A percentile compares a stretch with the other conserved stretches of the same genome.
Evolutionary conservation across 495 filamentous ascomycete genomes (phyloP).

Genomic region (Penicillium desertorum): DNA sequence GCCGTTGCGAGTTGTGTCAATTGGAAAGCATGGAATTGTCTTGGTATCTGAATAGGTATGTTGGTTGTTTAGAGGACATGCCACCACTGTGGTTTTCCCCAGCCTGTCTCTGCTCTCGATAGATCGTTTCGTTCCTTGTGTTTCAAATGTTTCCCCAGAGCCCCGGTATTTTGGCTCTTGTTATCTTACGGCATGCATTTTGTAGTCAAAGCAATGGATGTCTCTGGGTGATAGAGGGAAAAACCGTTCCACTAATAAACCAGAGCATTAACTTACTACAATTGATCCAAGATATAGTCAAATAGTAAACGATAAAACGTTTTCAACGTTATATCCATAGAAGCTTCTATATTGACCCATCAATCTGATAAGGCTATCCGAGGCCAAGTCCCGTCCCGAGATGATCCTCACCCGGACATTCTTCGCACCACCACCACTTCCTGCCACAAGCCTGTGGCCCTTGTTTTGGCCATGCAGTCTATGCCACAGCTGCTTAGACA

Average conservation of each 20-base stretch:
- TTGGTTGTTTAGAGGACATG: too few species aligned
- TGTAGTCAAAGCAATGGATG: not conserved
- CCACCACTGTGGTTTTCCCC: too few species aligned
- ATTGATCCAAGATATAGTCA: not conserved
- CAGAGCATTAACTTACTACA: not conserved
- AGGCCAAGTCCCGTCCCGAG: slow-evolving; percentile 16
- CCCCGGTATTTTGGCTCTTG: too few species aligned
- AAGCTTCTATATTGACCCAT: not conserved
- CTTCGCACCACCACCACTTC: slow-evolving; percentile 12
- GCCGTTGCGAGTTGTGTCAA: too few species aligned
- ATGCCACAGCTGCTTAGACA: slow-evolving; percentile 45
- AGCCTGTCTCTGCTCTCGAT: too few species aligned
- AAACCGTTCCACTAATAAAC: not conserved
- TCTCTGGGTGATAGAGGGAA: not conserved
- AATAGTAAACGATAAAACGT: not conserved
- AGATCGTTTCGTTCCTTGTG: too few species aligned
- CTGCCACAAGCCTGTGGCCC: slow-evolving; percentile 24
- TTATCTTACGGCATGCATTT: not conserved
- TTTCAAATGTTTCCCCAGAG: too few species aligned
- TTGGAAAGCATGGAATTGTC: too few species aligned
- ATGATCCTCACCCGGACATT: slow-evolving; percentile 12
- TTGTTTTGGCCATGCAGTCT: slow-evolving; percentile 42
- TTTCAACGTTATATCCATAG: not conserved
- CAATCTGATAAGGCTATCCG: slow-evolving; percentile 22
- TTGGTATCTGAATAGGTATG: too few species aligned